Base-by-base conservation (phyloP, 176 grass and related monocot species). In the Leersia perrieri region DNA sequence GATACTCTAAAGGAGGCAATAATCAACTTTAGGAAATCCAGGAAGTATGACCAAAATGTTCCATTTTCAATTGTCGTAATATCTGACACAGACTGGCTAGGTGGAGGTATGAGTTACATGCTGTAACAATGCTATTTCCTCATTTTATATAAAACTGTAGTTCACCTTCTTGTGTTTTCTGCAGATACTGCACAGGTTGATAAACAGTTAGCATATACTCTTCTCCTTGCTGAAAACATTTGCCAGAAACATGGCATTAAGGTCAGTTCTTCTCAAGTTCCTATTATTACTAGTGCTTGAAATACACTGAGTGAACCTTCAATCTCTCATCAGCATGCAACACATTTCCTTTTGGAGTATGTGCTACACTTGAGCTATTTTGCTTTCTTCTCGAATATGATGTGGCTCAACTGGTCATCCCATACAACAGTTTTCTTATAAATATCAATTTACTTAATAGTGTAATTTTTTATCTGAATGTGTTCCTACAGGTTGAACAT, bases 211-310 rank as follows among this genome's bases (percentile, higher is more conserved):
- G 92, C 96, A 80, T 93, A 98, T 88, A 93, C 90, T 27, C 82
- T 98, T 84, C 88, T 98, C 69, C 92, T 95, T 86, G 92, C 90
- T 89, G 92, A 98, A 90, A 93, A 82, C 72, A 98, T 98, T 81
- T 98, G 96, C 87, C 75, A 93, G 64, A 95, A 81, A 89, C 88
- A 95, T 84, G 82, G 70, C 12, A 82, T 98, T 83, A 79, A 90
- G 88, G 95, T 95, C 57, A 69, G 95, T 88, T 72, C 20, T 86
- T 80, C 23, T 66, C 75, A 60, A 58, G n/a, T 58, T 58, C 53
- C n/a, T 8, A 10, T 47, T 40, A 65, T 23, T 32, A 32, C 33
- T 60, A 74, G 26, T 85, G 41, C 40, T 78, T 66, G 79, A 77
- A 70, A 67, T 81, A 34, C 39, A 78, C 29, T 61, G 77, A 72